Conservation (phyloP, 768 basidiomycete species). For the Gelatoporia subvermispora region DNA sequence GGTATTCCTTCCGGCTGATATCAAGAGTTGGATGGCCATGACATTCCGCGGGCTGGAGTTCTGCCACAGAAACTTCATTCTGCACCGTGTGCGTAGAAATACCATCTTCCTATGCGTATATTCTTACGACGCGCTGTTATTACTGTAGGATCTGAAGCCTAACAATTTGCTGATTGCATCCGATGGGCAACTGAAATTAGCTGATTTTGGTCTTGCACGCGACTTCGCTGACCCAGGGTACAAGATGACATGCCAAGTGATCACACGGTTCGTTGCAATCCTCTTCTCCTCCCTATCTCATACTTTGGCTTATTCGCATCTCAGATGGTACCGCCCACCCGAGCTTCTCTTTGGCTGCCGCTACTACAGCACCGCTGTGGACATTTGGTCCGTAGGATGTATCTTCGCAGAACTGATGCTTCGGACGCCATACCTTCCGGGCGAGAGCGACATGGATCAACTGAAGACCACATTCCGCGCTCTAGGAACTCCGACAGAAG, state of each 20-base stretch:
- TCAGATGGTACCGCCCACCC: slow-evolving; percentile 96
- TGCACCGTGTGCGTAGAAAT: slow-evolving; percentile 73
- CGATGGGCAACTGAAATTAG: slow-evolving; percentile 90
- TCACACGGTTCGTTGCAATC: slow-evolving; percentile 73
- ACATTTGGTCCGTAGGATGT: slow-evolving; percentile 96
- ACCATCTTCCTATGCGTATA: background rate
- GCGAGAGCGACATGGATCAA: slow-evolving; percentile 96
- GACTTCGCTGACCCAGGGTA: slow-evolving; percentile 94
- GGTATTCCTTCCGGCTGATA: slow-evolving; percentile 91
- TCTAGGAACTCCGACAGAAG: slow-evolving; percentile 92
- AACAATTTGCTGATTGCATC: slow-evolving; percentile 95
- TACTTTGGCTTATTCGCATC: slow-evolving; percentile 1
- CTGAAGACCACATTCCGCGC: slow-evolving; percentile 92
- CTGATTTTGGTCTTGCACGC: slow-evolving; percentile 97
- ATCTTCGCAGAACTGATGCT: slow-evolving; percentile 98
- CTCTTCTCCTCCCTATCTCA: background rate
- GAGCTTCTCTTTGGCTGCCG: slow-evolving; percentile 90
- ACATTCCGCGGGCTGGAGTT: slow-evolving; percentile 96
- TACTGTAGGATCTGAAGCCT: slow-evolving; percentile 86
- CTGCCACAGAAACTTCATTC: slow-evolving; percentile 89
- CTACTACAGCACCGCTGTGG: slow-evolving; percentile 88
- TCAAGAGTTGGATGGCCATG: slow-evolving; percentile 99
- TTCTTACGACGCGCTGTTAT: background rate
- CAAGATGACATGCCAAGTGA: slow-evolving; percentile 98
- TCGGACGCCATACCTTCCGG: slow-evolving; percentile 91